Conservation (phyloP, 73 alveolate genomes). For the Symbiodinium pilosum region DNA sequence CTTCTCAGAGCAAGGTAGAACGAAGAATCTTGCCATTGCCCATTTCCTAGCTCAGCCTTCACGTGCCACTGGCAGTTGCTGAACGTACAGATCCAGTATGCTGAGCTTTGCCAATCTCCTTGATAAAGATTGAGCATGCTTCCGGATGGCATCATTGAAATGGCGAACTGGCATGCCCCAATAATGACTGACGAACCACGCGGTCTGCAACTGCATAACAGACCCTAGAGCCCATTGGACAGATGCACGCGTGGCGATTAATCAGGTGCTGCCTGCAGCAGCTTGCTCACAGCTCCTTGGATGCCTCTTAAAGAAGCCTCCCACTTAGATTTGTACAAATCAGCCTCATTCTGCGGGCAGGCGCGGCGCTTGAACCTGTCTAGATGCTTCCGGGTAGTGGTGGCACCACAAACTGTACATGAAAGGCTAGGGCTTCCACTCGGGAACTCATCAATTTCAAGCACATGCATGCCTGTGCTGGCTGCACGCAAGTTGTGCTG, state of each 20-base stretch:
- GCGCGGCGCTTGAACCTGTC: too few relatives aligned
- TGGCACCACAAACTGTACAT: too few relatives aligned
- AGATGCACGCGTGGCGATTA: not conserved
- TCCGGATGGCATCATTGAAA: conserved; percentile 30
- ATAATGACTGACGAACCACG: conserved; percentile 55
- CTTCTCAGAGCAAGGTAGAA: conserved; percentile 30
- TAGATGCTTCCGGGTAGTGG: too few relatives aligned
- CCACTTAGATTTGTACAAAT: too few relatives aligned
- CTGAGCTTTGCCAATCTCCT: conserved; percentile 9
- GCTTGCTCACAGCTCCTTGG: not conserved
- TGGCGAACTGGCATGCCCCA: conserved; percentile 71
- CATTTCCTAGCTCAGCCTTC: conserved; percentile 14
- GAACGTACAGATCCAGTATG: conserved; percentile 49
- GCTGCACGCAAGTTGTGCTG: not conserved
- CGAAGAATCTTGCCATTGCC: conserved; percentile 12
- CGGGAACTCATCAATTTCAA: too few relatives aligned
- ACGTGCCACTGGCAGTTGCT: conserved; percentile 65
- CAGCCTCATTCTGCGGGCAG: too few relatives aligned
- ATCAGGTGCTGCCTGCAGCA: not conserved
- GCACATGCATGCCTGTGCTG: too few relatives aligned
- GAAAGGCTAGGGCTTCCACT: too few relatives aligned
- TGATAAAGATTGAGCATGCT: conserved; percentile 6
- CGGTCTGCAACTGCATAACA: not conserved
- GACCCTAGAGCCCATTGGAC: not conserved
- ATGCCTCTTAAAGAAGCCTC: not conserved